Base-by-base conservation (phyloP, 805 yeast species). In the Schizosaccharomyces octosporus region DNA sequence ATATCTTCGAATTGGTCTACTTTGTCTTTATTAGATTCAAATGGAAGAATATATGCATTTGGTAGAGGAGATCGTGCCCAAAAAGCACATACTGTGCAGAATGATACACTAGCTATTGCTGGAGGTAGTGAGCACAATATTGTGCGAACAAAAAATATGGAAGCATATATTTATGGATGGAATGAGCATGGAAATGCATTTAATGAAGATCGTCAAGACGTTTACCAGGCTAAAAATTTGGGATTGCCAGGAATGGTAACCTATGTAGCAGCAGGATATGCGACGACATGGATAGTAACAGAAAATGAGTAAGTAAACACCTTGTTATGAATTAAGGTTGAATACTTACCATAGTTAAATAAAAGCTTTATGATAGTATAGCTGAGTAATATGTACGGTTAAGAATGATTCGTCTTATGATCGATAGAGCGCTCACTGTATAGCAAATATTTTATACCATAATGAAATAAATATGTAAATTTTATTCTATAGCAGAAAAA, bases 61-160 rank as follows among this genome's bases (percentile, higher is more conserved):
- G 60, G 60, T 24, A n/a, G 60, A 15, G 27, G 48, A 9, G 48
- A 57, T 31, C 60, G 48, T 41, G 60, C 60, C 9, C 60, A 57
- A 42, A 39, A 39, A 21, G 60, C 60, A n/a, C 60, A 36, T 36
- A 29, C 48, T 21, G n/a, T 19, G 19, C 27, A n/a, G 17, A 27
- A 21, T 7, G n/a, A 27, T 9, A 17, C 36, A 7, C 29, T 13
- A 39, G 15, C n/a, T 2, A 21, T 57, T 9, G 24, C 48, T n/a
- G 45, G 48, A 1, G 60, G 60, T 21, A 57, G 45, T 17, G 60
- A 57, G 15, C 60, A 57, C 39, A 39, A 41, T 36, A 39, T 57
- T 36, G 43, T 36, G 36, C n/a, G 3, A 29, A 29, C 19, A 4
- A 21, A 57, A 21, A 19, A 7, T 3, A 21, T 39, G 21, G n/a